Conservation (phyloP, 768 basidiomycete genomes). For the Boletus patriciae region DNA sequence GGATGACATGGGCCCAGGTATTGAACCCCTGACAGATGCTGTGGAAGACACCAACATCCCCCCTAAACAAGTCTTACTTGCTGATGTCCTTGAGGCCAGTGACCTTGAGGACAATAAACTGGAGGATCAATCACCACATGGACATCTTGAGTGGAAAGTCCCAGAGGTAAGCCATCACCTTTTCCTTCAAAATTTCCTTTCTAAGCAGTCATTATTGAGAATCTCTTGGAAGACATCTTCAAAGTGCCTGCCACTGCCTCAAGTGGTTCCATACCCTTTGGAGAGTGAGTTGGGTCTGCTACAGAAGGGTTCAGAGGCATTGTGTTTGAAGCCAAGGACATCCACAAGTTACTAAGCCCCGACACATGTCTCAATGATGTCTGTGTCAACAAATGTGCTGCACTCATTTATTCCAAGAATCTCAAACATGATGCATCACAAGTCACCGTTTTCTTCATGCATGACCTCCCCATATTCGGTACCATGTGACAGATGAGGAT, state of each 20-base stretch:
- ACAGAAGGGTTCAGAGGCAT: background rate
- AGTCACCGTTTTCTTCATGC: slow-evolving; percentile 5
- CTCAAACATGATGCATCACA: background rate
- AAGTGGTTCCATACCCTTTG: background rate
- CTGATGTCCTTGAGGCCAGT: background rate
- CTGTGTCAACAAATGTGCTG: slow-evolving; percentile 14
- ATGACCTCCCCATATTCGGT: background rate
- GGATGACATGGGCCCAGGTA: too few species aligned
- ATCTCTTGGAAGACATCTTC: background rate
- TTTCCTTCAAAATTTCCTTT: too few species aligned
- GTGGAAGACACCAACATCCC: too few species aligned
- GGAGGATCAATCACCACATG: background rate
- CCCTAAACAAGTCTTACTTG: background rate
- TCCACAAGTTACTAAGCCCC: background rate
- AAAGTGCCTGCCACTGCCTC: background rate
- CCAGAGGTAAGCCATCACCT: background rate
- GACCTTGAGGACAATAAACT: background rate
- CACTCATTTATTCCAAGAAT: background rate
- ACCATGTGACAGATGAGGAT: background rate
- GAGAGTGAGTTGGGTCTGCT: background rate
- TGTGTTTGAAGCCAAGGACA: slow-evolving; percentile 8
- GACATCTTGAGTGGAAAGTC: background rate
- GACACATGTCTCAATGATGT: slow-evolving; percentile 6
- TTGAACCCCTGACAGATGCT: too few species aligned
- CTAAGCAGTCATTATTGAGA: background rate